Percentiles rank a stretch among this genome's conserved stretches.
Conservation (phyloP, 768 basidiomycete genomes). For the Punctularia strigosozonata region DNA sequence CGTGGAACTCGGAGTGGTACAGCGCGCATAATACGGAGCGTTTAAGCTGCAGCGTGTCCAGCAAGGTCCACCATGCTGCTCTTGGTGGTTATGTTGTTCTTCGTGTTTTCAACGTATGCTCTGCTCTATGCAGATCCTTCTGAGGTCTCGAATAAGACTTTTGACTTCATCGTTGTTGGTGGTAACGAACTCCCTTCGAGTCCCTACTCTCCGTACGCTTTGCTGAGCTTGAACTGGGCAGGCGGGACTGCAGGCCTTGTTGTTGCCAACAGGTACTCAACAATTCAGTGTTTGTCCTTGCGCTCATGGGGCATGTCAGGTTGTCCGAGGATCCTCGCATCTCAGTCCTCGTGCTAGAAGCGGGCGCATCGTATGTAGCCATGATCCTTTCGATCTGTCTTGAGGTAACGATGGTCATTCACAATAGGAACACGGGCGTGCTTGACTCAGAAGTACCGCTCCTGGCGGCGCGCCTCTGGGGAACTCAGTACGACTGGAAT, state of each 20-base stretch:
- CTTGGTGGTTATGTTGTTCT: no score
- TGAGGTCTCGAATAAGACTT: conserved; percentile 4
- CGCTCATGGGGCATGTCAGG: no score
- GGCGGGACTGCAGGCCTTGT: conserved; percentile 8
- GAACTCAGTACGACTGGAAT: conserved; percentile 16
- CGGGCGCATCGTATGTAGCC: conserved; percentile 3
- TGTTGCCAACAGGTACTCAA: conserved; percentile 4
- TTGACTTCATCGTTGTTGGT: conserved; percentile 10
- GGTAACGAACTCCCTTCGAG: conserved; percentile 1
- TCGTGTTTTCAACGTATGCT: neutral
- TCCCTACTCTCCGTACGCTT: no score
- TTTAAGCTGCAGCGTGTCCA: no score
- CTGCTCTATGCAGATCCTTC: neutral
- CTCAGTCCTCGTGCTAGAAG: conserved; percentile 8
- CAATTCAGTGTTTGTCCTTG: no score
- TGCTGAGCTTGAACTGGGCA: neutral
- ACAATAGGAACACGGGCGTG: conserved; percentile 8
- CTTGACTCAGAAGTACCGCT: conserved; percentile 7
- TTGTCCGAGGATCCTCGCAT: conserved; percentile 4
- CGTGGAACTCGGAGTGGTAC: no score
- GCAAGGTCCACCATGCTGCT: no score
- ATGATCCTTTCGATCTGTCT: neutral
- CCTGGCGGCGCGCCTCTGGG: conserved; percentile 9
- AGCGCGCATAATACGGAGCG: no score
- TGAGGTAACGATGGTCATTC: neutral